Evolutionary conservation across 2,329 filamentous ascomycete genomes (phyloP), one percentile per base, ranked within the genome.

Genomic region (Tolypocladium album): DNA sequence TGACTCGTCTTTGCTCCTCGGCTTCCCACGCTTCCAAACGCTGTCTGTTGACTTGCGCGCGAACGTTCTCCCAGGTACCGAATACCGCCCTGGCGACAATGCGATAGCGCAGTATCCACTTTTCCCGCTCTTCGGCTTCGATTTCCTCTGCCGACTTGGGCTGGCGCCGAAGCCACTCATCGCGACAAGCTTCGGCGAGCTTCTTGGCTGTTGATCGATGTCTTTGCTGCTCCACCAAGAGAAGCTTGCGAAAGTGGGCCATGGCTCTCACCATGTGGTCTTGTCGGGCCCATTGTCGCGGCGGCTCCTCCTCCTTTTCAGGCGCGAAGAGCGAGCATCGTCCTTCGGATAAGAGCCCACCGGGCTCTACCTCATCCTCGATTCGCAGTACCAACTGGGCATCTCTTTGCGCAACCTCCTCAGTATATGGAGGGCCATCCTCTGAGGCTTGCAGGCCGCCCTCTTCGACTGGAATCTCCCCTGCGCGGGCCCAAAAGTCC

Each of bases 211-310:
- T 79, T n/a, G 83, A 79, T 42, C 85, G 85, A 72, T 97, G 93
- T 15, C 87, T 82, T 63, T 84, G 84, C 66, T 92, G 89, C 71
- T 99, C 94, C 60, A 85, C 83, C 3, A 87, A 75, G 76, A 97
- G 84, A 42, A 97, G 79, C 67, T 86, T 89, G 56, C 90, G 86
- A 66, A 97, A 93, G 66, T 92, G 88, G 15, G 88, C 70, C 61
- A 89, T 87, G 62, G 96, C 92, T 55, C 87, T 87, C 55, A 89
- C 79, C 58, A 97, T 80, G 70, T 97, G 90, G 68, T 97, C 92
- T 69, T 85, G 83, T 66, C 95, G 92, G n/a, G 88, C 86, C 79
- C 90, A 97, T 68, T 94, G 90, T 58, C 83, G 81, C 0, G 85
- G 83, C 0, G 89, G 89, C 67, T 95, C 89, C 60, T 90, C 86